These are phyloP conservation scores for Kwoniella dendrophila DNA, from an alignment of 768 basidiomycete genomes.

Conservation along the genomic window DNA sequence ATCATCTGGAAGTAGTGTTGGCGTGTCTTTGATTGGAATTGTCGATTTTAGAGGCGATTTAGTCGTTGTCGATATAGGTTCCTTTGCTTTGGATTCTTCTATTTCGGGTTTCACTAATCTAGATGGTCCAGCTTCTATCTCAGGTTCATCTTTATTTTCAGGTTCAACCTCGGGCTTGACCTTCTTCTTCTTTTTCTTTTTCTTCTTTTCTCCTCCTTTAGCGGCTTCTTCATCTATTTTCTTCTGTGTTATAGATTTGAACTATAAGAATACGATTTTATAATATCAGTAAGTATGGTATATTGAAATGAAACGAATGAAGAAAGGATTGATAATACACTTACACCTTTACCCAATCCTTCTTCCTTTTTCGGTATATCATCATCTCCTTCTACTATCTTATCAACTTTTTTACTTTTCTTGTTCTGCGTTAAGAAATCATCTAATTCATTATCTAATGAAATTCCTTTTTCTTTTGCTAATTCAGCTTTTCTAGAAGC, in stretches of 20 bases:
- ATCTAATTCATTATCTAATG: conserved; percentile 74
- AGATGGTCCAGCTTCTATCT: conserved; percentile 17
- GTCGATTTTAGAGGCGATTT: not conserved
- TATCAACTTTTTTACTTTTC: conserved; percentile 20
- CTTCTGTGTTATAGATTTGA: conserved; percentile 51
- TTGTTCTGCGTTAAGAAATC: conserved; percentile 23
- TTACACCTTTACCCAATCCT: conserved; percentile 47
- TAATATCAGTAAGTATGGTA: no score
- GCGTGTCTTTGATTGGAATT: not conserved
- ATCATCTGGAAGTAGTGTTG: conserved; percentile 57
- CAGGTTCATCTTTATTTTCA: not conserved
- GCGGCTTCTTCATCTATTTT: conserved; percentile 35
- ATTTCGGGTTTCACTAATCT: not conserved
- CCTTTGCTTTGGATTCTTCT: not conserved
- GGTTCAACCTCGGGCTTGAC: conserved; percentile 24
- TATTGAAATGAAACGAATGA: conserved; percentile 4
- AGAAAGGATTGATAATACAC: no score
- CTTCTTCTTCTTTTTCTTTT: conserved; percentile 52
- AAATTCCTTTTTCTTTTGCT: conserved; percentile 67
- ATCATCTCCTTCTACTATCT: conserved; percentile 24
- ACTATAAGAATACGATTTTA: conserved; percentile 29
- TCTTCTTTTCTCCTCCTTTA: conserved; percentile 39
- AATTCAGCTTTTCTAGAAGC: conserved; percentile 76
- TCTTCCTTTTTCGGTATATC: conserved; percentile 37
- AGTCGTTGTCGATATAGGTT: not conserved